Conservation (phyloP, 805 yeast species). For the Lachancea lanzarotensis region DNA sequence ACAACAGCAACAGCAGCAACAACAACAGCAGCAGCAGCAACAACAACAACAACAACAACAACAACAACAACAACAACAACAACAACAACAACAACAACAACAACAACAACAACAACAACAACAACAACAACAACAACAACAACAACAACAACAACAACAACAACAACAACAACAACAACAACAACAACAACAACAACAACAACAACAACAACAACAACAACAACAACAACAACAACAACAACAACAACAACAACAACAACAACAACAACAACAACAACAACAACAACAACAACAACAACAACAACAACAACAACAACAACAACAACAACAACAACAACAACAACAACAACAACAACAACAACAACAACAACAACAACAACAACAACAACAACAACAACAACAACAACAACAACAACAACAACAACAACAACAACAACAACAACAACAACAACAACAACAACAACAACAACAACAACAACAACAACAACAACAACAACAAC, state of each 20-base stretch:
- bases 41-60: neutral
- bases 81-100: neutral
- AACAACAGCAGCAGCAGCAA: neutral
- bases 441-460: neutral
- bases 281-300: neutral
- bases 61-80: conserved; percentile 5
- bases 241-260: neutral
- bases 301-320: neutral
- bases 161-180: conserved; percentile 3
- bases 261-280: neutral
- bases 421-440: conserved; percentile 1
- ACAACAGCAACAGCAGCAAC: neutral
- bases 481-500: neutral
- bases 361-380: conserved; percentile 8
- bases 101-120: conserved; percentile 4
- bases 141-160: conserved; percentile 1
- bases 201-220: neutral
- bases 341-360: neutral
- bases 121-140: neutral
- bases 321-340: neutral
- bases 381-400: neutral
- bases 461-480: neutral
- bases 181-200: conserved; percentile 5
- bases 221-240: neutral
- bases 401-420: neutral